Evolutionary conservation across 2,329 filamentous ascomycete species (phyloP).

Genomic region (Aspergillus nomiae): DNA sequence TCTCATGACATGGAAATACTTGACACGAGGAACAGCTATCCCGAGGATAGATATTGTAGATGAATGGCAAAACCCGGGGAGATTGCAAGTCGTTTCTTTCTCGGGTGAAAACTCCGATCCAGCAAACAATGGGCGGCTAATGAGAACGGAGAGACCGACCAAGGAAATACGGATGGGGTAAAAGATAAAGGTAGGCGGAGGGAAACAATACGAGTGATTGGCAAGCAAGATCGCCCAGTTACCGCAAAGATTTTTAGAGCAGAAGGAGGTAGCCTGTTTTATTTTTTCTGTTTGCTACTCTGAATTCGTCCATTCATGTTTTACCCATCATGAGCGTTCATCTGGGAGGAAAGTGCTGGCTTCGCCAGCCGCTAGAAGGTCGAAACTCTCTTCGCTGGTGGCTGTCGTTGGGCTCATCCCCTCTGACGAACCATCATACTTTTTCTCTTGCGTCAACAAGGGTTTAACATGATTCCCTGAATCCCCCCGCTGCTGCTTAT

Average conservation of each 20-base stretch:
- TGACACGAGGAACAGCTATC: constrained; percentile 1
- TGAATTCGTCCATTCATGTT: constrained; percentile 2
- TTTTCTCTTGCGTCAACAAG: constrained; percentile 14
- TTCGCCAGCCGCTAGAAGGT: constrained; percentile 46
- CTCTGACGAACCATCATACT: constrained; percentile 7
- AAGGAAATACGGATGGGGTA: constrained; percentile 4
- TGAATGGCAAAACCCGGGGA: background rate
- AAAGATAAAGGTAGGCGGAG: background rate
- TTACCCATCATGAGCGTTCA: constrained; percentile 8
- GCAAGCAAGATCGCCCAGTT: background rate
- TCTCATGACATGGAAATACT: background rate
- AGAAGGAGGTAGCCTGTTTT: background rate
- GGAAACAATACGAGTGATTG: constrained; percentile 6
- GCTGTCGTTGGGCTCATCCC: constrained; percentile 34
- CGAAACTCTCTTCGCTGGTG: constrained; percentile 52
- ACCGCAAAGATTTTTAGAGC: background rate
- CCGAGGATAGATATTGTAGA: background rate
- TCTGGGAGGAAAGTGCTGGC: constrained; percentile 43
- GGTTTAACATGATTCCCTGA: constrained; percentile 6
- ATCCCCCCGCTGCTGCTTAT: constrained; percentile 31
- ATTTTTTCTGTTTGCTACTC: constrained; percentile 16
- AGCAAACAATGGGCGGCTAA: constrained; percentile 12
- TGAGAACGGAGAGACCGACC: background rate
- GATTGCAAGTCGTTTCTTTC: no score
- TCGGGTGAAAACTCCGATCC: constrained; percentile 6